These are phyloP conservation scores for Penicillium thymicola DNA, from an alignment of 2,329 filamentous ascomycete genomes.

Conservation along the genomic window DNA sequence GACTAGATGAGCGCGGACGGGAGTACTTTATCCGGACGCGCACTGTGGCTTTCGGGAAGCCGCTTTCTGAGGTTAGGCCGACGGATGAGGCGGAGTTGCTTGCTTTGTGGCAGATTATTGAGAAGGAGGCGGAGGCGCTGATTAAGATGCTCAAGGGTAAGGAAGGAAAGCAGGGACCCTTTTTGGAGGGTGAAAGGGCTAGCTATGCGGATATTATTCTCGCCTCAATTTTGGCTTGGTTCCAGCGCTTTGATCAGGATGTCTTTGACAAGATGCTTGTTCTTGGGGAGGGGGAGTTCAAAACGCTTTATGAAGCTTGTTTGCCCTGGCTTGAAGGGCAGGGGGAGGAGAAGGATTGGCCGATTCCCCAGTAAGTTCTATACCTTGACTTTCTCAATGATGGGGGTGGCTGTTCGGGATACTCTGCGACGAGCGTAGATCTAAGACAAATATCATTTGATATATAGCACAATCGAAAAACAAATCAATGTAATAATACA, in stretches of 20 bases:
- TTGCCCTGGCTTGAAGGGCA: conserved; percentile 33
- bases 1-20: conserved; percentile 27
- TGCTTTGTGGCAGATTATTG: conserved; percentile 17
- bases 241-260: conserved; percentile 22
- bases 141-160: conserved; percentile 28
- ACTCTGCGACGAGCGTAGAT: background rate
- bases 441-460: conserved; percentile 19
- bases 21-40: conserved; percentile 34
- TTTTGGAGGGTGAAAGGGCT: conserved; percentile 33
- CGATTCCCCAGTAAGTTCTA: conserved; percentile 14
- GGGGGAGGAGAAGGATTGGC: conserved; percentile 35
- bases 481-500: conserved; percentile 33
- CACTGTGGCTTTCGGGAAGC: conserved; percentile 25
- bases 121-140: conserved; percentile 21
- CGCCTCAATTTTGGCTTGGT: conserved; percentile 25
- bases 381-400: background rate
- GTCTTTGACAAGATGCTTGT: conserved; percentile 24
- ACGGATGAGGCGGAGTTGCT: conserved; percentile 20
- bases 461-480: conserved; percentile 27
- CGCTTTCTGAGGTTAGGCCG: conserved; percentile 28
- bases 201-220: conserved; percentile 33
- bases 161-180: conserved; percentile 32
- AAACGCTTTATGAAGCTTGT: conserved; percentile 29
- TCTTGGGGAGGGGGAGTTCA: conserved; percentile 29
- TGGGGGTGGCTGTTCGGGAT: background rate